phyloP scores from a whole-genome alignment of 306 rosid species.

The Prunus kanzakura region DNA sequence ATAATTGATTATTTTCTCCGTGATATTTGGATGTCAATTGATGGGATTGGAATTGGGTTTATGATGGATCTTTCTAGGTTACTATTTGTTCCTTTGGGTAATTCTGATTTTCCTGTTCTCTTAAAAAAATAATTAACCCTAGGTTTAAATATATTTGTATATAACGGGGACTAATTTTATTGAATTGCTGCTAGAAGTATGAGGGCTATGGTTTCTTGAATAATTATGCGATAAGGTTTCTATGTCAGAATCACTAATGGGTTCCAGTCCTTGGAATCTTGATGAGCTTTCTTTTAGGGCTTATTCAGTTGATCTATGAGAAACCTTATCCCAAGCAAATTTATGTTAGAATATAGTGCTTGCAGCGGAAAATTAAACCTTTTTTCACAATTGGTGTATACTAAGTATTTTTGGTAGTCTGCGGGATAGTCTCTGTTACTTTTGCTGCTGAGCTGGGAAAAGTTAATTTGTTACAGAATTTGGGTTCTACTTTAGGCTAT shows the following conservation, averaged over 20 bases:
- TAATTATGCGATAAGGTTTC: not conserved
- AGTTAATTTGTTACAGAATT: not conserved
- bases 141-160: not conserved
- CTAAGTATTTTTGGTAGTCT: not conserved
- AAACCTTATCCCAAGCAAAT: not conserved
- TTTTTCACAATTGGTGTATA: not conserved
- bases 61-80: conserved; percentile 9
- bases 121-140: not conserved
- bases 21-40: not conserved
- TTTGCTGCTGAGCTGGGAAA: not conserved
- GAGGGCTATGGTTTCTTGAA: not conserved
- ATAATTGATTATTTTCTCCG: not conserved
- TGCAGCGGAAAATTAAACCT: not conserved
- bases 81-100: not conserved
- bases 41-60: not conserved
- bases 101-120: not conserved
- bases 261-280: not conserved
- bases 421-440: not conserved
- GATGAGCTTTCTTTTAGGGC: not conserved
- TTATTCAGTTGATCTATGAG: not conserved
- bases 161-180: not conserved
- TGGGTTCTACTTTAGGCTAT: not conserved
- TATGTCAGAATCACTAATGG: not conserved
- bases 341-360: not conserved
- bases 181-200: not conserved